Percentiles rank a stretch among this genome's conserved stretches.
Conservation (phyloP, 2,329 filamentous ascomycete genomes). For the Talaromyces sp. region DNA sequence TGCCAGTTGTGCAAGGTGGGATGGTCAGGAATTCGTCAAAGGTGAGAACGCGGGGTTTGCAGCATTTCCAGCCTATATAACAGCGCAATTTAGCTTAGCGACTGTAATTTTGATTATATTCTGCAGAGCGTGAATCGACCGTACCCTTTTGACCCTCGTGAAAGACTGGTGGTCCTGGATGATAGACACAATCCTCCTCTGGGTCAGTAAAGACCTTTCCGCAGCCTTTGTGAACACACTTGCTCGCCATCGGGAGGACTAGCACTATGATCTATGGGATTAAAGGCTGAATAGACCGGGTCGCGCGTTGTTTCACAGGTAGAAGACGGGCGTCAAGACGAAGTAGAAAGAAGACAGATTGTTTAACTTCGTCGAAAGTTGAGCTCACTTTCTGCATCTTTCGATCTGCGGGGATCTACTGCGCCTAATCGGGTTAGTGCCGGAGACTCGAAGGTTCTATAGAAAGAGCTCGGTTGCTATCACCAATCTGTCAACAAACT, state of each 20-base stretch:
- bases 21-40: slow-evolving; percentile 98
- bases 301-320: neutral
- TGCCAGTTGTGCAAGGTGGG: slow-evolving; percentile 85
- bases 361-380: neutral
- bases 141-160: slow-evolving; percentile 98
- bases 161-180: slow-evolving; percentile 90
- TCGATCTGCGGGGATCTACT: slow-evolving; percentile 5
- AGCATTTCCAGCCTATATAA: slow-evolving; percentile 88
- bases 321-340: neutral
- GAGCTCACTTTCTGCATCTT: slow-evolving; percentile 5
- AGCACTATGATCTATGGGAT: neutral
- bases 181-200: slow-evolving; percentile 82
- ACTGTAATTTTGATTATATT: slow-evolving; percentile 21
- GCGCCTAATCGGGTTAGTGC: slow-evolving; percentile 32
- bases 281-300: neutral
- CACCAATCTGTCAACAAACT: neutral
- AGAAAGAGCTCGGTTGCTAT: neutral
- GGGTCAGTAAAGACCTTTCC: slow-evolving; percentile 80
- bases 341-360: neutral
- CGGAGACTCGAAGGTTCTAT: slow-evolving; percentile 42
- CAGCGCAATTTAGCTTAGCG: neutral
- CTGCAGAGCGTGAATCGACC: neutral
- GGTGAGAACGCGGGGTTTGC: slow-evolving; percentile 91
- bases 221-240: slow-evolving; percentile 96
- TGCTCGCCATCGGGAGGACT: slow-evolving; percentile 43